phyloP scores from a whole-genome alignment of 768 basidiomycete species.

The Lactarius evosmus region DNA sequence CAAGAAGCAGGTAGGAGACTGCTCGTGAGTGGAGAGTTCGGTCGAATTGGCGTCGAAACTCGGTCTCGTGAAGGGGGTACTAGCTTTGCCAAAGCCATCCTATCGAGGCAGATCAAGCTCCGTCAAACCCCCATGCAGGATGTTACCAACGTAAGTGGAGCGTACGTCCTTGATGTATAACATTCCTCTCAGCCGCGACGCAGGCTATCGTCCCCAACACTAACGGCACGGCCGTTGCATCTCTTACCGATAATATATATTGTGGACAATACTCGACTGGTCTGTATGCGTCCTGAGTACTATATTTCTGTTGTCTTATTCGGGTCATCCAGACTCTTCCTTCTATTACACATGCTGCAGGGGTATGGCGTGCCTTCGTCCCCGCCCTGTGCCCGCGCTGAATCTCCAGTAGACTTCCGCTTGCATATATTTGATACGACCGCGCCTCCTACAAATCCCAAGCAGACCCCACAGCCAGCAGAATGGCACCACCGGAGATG shows the following conservation, averaged over 20 bases:
- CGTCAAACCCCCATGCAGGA: constrained; percentile 48
- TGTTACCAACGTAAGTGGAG: constrained; percentile 47
- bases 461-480: constrained; percentile 15
- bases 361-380: constrained; percentile 42
- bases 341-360: constrained; percentile 93
- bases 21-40: constrained; percentile 77
- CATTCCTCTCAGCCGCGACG: background rate
- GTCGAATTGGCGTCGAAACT: constrained; percentile 53
- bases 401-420: constrained; percentile 63
- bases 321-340: constrained; percentile 58
- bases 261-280: constrained; percentile 81
- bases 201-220: constrained; percentile 77
- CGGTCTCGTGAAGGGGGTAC: constrained; percentile 40
- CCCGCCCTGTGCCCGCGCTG: background rate
- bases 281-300: constrained; percentile 31
- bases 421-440: constrained; percentile 85
- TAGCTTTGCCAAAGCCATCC: constrained; percentile 50
- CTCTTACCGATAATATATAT: constrained; percentile 72
- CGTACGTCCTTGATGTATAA: background rate
- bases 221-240: constrained; percentile 74
- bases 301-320: constrained; percentile 10
- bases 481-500: constrained; percentile 28
- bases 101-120: constrained; percentile 36
- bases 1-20: constrained; percentile 61
- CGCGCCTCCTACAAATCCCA: constrained; percentile 40